A percentile compares a stretch with the other conserved stretches of the same genome.
phyloP scores from a whole-genome alignment of 1,139 yeast genomes.

The Suhomyces panamericanus region DNA sequence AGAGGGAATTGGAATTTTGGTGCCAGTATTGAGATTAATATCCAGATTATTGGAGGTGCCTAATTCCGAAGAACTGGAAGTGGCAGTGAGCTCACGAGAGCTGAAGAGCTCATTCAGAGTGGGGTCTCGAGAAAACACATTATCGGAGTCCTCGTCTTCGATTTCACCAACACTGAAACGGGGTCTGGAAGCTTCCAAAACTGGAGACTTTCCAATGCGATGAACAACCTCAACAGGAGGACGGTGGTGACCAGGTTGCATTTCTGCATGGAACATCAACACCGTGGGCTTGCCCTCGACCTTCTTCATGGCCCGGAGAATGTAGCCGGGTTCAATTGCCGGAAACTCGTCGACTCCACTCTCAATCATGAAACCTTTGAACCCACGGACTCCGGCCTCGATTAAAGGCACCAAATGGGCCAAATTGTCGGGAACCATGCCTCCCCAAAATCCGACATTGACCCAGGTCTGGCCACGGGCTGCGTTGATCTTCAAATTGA shows the following conservation, averaged over 20 bases:
- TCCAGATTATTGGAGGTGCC: neutral
- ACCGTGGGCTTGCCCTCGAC: conserved; percentile 66
- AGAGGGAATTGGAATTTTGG: no score
- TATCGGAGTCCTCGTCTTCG: neutral
- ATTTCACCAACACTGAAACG: conserved; percentile 3
- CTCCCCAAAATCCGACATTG: conserved; percentile 97
- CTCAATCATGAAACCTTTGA: conserved; percentile 87
- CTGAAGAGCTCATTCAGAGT: conserved; percentile 1
- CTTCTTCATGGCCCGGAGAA: conserved; percentile 60
- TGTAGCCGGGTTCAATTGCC: conserved; percentile 62
- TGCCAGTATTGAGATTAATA: no score
- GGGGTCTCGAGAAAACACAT: neutral
- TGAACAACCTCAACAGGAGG: conserved; percentile 5
- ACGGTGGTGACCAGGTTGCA: conserved; percentile 47
- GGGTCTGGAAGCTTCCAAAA: conserved; percentile 1
- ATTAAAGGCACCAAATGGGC: conserved; percentile 71
- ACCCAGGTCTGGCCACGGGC: conserved; percentile 86
- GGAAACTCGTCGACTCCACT: conserved; percentile 96
- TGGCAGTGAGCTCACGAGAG: neutral
- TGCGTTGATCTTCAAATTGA: conserved; percentile 71
- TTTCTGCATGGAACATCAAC: conserved; percentile 92
- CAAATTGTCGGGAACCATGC: conserved; percentile 76
- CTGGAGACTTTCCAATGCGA: conserved; percentile 4
- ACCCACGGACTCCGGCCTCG: conserved; percentile 84
- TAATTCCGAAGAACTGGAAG: neutral